Evolutionary conservation across 805 yeast genomes (phyloP), one percentile per base, ranked within the genome.

Genomic region (Candida ponderosae): DNA sequence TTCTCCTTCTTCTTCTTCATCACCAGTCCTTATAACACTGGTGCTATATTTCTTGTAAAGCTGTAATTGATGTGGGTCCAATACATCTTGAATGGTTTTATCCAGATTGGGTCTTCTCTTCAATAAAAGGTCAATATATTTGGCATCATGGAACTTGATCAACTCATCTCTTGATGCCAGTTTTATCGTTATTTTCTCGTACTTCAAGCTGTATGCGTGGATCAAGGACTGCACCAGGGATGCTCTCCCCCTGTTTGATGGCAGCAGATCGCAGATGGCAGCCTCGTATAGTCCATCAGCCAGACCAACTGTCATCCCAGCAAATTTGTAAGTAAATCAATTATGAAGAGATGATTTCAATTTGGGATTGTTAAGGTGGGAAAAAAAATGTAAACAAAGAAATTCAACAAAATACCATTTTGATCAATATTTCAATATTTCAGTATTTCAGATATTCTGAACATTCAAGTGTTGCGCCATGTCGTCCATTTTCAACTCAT

Each of bases 241-340:
- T 20, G 72, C 70, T n/a, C 83, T 54, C 4, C 68, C 72, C 17
- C 52, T 51, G 48, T 78, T 78, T 0, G 81, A 60, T 1, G 83
- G 83, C 2, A 77, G 56, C 23, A 56, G 41, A 40, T 75, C 79
- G 31, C 57, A 47, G 4, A 44, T 34, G 15, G 32, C 20, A 2
- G 49, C 39, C 17, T 45, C 49, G 18, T 32, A 26, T 23, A 33
- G 17, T 7, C 40, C 33, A 6, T 42, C 44, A 2, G 37, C 34
- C 11, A 37, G 10, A 4, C 39, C 43, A 27, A 50, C 31, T 18
- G 15, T 20, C 6, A 17, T 16, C 17, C 8, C 14, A 9, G n/a
- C 30, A 28, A 8, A 14, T 28, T 6, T 28, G 7, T 14, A 9
- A 6, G 8, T 14, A 8, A 14, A 7, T 28, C 17, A 28, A 28